phyloP scores from a whole-genome alignment of 176 grass and related monocot species.

The Oryza officinalis region DNA sequence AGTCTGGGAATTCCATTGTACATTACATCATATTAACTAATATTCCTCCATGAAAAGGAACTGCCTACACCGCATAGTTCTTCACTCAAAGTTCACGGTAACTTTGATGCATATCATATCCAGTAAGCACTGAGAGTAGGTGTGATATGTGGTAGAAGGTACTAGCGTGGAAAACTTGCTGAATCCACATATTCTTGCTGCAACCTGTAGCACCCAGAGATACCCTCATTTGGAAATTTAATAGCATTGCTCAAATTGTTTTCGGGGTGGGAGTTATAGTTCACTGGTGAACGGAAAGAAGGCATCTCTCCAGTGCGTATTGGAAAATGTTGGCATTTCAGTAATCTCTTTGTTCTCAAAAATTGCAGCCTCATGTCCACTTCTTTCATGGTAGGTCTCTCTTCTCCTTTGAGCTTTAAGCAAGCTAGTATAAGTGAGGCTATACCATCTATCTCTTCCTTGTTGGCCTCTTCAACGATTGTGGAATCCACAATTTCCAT shows the following conservation, averaged over 20 bases:
- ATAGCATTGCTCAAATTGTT: background rate
- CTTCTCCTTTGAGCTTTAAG: conserved; percentile 34
- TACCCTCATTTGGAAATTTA: background rate
- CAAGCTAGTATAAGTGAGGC: conserved; percentile 30
- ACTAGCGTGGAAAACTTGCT: background rate
- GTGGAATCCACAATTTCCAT: conserved; percentile 32
- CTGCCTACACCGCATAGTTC: too few relatives aligned
- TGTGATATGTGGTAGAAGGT: too few relatives aligned
- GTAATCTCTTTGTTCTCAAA: conserved; percentile 26
- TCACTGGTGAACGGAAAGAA: too few relatives aligned
- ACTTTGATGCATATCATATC: too few relatives aligned
- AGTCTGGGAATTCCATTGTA: too few relatives aligned
- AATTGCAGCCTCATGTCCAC: conserved; percentile 52
- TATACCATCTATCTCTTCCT: conserved; percentile 39
- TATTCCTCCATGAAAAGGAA: too few relatives aligned
- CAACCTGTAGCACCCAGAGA: conserved; percentile 1
- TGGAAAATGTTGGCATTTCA: background rate
- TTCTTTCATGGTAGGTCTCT: too few relatives aligned
- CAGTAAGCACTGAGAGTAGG: too few relatives aligned
- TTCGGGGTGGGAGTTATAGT: background rate
- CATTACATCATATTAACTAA: too few relatives aligned
- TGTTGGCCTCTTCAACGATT: conserved; percentile 35
- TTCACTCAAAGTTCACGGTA: too few relatives aligned
- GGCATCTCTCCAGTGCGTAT: background rate
- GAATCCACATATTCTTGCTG: conserved; percentile 24